Percentiles rank a stretch among this genome's conserved stretches.
phyloP scores from a whole-genome alignment of 495 filamentous ascomycete genomes.

The Daldinia concentrica region DNA sequence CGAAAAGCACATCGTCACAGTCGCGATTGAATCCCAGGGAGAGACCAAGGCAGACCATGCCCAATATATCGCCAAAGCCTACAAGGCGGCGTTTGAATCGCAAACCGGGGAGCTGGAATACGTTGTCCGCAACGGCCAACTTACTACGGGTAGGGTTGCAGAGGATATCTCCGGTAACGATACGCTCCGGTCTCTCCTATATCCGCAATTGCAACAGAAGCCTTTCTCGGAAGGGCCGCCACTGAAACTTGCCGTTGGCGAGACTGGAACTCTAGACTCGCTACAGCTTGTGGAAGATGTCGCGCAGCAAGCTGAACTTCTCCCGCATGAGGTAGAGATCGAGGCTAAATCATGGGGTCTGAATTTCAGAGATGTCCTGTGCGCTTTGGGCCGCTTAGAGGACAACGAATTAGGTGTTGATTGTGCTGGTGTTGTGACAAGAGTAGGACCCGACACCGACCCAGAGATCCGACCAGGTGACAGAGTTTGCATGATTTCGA shows the following conservation, averaged over 20 bases:
- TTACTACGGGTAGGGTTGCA: conserved; percentile 39
- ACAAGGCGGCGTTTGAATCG: conserved; percentile 36
- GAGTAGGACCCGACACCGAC: conserved; percentile 43
- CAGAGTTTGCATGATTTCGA: conserved; percentile 50
- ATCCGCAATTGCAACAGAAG: conserved; percentile 33
- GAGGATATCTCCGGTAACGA: conserved; percentile 37
- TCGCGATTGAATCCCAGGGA: conserved; percentile 39
- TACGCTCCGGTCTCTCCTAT: conserved; percentile 26
- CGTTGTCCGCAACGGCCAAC: conserved; percentile 41
- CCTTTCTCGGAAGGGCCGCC: conserved; percentile 39
- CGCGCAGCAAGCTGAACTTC: conserved; percentile 13
- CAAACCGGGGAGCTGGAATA: conserved; percentile 42
- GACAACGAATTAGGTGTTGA: conserved; percentile 39
- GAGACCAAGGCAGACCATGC: conserved; percentile 8
- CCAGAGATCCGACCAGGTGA: conserved; percentile 52
- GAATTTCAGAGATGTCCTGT: conserved; percentile 39
- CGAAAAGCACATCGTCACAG: conserved; percentile 42
- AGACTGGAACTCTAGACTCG: conserved; percentile 37
- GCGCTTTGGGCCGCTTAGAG: conserved; percentile 38
- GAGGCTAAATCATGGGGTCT: conserved; percentile 36
- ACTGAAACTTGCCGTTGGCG: conserved; percentile 38
- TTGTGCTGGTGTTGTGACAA: conserved; percentile 49
- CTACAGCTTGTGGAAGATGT: conserved; percentile 44
- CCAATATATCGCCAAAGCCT: conserved; percentile 33
- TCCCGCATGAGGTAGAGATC: conserved; percentile 44